Conservation (phyloP, 2,329 filamentous ascomycete genomes). For the Westerdykella sp. region DNA sequence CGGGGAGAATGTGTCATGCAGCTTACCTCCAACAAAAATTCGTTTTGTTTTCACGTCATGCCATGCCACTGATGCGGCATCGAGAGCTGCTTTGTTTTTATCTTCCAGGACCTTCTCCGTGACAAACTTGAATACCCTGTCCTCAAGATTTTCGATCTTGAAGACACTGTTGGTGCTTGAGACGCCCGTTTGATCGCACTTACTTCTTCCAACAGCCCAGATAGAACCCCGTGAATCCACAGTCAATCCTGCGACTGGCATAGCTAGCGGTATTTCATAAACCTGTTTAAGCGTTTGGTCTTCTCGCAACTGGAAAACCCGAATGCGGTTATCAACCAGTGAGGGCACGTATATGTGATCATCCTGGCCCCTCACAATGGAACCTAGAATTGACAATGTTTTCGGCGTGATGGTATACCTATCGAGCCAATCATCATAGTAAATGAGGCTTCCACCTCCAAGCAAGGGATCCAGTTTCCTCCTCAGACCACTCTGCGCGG, state of each 20-base stretch:
- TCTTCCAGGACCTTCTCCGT: conserved; percentile 5
- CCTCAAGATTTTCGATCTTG: conserved; percentile 5
- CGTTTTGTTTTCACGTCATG: conserved; percentile 5
- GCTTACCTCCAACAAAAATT: conserved; percentile 3
- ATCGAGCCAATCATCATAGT: conserved; percentile 5
- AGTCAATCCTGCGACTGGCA: conserved; percentile 5
- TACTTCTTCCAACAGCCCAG: conserved; percentile 8
- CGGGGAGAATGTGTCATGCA: too few relatives aligned
- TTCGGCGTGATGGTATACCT: conserved; percentile 1
- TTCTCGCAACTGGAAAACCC: conserved; percentile 4
- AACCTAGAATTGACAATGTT: conserved; percentile 1
- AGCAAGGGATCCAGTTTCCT: conserved; percentile 6
- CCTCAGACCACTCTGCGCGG: conserved; percentile 1
- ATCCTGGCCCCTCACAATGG: conserved; percentile 5
- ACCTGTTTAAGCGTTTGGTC: conserved; percentile 1
- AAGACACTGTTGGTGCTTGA: conserved; percentile 4
- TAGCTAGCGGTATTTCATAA: conserved; percentile 4
- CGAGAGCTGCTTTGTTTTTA: not conserved
- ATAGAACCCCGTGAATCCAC: conserved; percentile 4
- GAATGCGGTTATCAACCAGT: conserved; percentile 4
- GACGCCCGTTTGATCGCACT: conserved; percentile 2
- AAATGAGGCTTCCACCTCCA: conserved; percentile 5
- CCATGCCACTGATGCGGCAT: conserved; percentile 1
- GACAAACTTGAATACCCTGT: not conserved
- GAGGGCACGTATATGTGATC: conserved; percentile 6